Percentiles rank a stretch among this genome's conserved stretches.
Conservation (phyloP, 192 early-diverging fungal species). For the Diversispora eburnea region DNA sequence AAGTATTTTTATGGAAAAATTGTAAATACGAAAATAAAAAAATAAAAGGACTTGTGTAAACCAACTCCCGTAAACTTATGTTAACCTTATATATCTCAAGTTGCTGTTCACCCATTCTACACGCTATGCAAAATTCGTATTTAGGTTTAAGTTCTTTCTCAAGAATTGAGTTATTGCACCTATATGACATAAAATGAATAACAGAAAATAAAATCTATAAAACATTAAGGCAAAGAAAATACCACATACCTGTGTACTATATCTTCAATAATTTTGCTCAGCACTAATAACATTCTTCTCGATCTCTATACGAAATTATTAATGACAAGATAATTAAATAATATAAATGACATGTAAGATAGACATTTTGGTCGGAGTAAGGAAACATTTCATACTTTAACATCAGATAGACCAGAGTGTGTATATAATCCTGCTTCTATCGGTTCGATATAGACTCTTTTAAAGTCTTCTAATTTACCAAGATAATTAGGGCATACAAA, state of each 20-base stretch:
- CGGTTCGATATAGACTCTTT: constrained; percentile 52
- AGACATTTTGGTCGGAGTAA: neutral
- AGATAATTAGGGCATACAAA: constrained; percentile 65
- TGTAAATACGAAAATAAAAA: neutral
- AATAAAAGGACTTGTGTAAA: neutral
- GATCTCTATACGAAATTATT: neutral
- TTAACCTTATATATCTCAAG: constrained; percentile 50
- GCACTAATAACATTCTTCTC: constrained; percentile 4
- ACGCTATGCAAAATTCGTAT: constrained; percentile 66
- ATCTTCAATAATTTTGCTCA: constrained; percentile 31
- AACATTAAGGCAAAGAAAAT: neutral
- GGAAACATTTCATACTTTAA: constrained; percentile 27
- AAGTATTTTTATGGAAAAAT: neutral
- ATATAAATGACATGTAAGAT: neutral
- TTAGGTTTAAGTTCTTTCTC: constrained; percentile 62
- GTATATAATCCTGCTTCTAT: constrained; percentile 59
- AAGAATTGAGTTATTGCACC: constrained; percentile 50
- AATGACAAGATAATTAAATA: constrained; percentile 5
- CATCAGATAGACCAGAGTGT: constrained; percentile 41
- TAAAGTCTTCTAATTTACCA: constrained; percentile 54
- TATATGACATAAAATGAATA: constrained; percentile 8
- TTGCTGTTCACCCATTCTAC: constrained; percentile 58
- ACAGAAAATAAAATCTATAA: too few species aligned
- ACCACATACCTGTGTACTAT: constrained; percentile 1
- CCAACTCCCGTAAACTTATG: neutral